Conservation (phyloP, 2,329 filamentous ascomycete species). For the Diplodia sapinea region DNA sequence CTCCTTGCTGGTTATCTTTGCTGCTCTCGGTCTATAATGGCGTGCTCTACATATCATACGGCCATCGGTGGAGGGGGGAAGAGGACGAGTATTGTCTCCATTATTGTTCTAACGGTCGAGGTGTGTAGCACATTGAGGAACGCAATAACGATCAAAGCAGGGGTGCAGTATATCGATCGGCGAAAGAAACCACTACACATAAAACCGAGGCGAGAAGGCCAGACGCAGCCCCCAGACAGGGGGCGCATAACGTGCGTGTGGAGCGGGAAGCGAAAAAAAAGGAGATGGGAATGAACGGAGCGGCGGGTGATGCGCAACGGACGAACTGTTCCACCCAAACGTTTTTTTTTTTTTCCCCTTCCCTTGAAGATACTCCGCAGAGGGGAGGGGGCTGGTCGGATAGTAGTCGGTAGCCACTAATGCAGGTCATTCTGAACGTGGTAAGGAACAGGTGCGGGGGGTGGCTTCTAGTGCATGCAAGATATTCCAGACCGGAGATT, state of each 20-base stretch:
- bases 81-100: too few relatives aligned
- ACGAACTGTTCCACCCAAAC: background rate
- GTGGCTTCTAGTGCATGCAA: background rate
- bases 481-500: background rate
- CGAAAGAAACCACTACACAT: background rate
- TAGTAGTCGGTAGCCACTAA: slow-evolving; percentile 1
- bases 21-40: too few relatives aligned
- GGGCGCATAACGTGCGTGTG: background rate
- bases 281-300: background rate
- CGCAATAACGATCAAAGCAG: background rate
- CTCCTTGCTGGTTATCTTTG: too few relatives aligned
- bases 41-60: too few relatives aligned
- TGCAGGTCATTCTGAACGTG: slow-evolving; percentile 8
- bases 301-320: background rate
- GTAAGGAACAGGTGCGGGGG: background rate
- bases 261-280: background rate
- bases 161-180: background rate
- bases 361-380: background rate
- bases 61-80: too few relatives aligned
- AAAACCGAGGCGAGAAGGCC: background rate
- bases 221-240: background rate
- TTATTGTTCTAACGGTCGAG: too few relatives aligned
- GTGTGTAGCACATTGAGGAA: too few relatives aligned
- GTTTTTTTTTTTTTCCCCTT: background rate
- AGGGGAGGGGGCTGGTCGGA: background rate